Conservation (phyloP, 2,329 filamentous ascomycete genomes). For the Claviceps paspali region DNA sequence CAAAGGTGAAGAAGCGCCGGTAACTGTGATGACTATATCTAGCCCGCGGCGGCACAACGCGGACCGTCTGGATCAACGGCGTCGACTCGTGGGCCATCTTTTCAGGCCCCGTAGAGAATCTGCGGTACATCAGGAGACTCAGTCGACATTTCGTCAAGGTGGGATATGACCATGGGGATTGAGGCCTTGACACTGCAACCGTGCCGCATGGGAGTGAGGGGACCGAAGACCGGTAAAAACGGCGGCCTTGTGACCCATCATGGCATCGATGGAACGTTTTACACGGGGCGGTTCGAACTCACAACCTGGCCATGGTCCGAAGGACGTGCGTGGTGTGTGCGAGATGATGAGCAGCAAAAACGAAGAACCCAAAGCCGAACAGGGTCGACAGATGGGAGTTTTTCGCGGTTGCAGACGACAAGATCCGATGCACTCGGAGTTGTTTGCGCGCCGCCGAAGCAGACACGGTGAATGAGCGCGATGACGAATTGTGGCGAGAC, state of each 20-base stretch:
- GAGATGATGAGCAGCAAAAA: neutral
- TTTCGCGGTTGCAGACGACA: too few species aligned
- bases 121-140: conserved; percentile 1
- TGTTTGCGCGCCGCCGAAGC: too few species aligned
- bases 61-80: conserved; percentile 51
- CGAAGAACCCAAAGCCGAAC: too few species aligned
- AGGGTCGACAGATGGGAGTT: neutral
- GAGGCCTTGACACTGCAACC: too few species aligned
- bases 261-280: neutral
- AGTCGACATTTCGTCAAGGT: neutral
- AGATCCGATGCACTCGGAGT: too few species aligned
- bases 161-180: neutral
- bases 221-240: too few species aligned
- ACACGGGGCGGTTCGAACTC: neutral
- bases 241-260: too few species aligned
- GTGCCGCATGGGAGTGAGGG: too few species aligned
- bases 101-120: conserved; percentile 9
- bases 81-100: conserved; percentile 39
- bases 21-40: conserved; percentile 45
- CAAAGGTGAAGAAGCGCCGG: conserved; percentile 51
- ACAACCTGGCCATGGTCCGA: neutral
- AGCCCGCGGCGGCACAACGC: conserved; percentile 32
- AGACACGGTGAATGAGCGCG: too few species aligned
- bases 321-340: neutral
- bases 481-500: too few species aligned